Percentiles rank a stretch among this genome's conserved stretches.
These are phyloP conservation scores for Trametes gibbosa DNA, from an alignment of 768 basidiomycete genomes.

Conservation along the genomic window DNA sequence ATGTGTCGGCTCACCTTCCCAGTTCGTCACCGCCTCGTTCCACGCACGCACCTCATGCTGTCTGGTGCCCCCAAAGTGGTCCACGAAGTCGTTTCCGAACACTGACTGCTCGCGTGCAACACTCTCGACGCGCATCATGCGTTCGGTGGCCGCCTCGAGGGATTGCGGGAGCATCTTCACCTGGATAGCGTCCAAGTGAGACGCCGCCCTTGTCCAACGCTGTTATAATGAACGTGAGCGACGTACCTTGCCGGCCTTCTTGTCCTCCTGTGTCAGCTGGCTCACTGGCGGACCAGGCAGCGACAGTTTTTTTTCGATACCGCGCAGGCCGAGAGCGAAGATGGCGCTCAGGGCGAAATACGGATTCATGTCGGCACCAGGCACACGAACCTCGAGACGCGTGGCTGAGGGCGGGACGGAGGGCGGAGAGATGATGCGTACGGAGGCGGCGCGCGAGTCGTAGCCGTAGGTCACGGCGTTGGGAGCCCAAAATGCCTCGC, in stretches of 20 bases:
- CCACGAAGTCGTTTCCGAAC: constrained; percentile 87
- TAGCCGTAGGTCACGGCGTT: constrained; percentile 94
- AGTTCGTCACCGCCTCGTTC: constrained; percentile 89
- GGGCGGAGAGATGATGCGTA: constrained; percentile 91
- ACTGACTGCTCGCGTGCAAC: constrained; percentile 73
- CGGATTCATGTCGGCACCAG: constrained; percentile 97
- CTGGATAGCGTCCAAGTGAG: constrained; percentile 32
- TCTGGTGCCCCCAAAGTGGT: constrained; percentile 94
- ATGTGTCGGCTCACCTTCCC: constrained; percentile 67
- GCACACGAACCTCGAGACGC: constrained; percentile 89
- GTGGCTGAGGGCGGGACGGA: constrained; percentile 80
- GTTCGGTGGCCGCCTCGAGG: constrained; percentile 73
- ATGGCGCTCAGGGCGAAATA: constrained; percentile 87
- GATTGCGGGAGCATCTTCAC: constrained; percentile 76
- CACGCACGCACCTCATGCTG: constrained; percentile 85
- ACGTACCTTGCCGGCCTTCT: constrained; percentile 52
- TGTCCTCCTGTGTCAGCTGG: constrained; percentile 53
- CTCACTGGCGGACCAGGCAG: constrained; percentile 72
- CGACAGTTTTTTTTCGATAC: constrained; percentile 73
- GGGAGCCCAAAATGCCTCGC: constrained; percentile 93
- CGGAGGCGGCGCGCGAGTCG: constrained; percentile 89
- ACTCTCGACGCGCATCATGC: constrained; percentile 76
- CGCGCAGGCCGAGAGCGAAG: constrained; percentile 82
- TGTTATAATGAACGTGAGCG: background rate
- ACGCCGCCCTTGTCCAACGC: background rate